A percentile compares a stretch with the other conserved stretches of the same genome.
phyloP scores from a whole-genome alignment of 2,329 filamentous ascomycete species.

The Penicillium sp. region DNA sequence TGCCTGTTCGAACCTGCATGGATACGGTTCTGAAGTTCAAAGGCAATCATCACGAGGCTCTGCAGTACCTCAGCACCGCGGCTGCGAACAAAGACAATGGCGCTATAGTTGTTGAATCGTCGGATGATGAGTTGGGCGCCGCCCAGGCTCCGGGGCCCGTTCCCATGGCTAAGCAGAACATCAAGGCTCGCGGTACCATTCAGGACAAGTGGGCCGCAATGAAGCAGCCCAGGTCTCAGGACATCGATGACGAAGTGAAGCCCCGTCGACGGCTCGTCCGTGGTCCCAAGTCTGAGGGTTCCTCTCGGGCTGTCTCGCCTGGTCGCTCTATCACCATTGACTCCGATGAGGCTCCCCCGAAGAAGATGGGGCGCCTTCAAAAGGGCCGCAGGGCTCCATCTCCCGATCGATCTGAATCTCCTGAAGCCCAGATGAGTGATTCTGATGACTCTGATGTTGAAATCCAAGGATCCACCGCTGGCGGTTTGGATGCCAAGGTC shows the following conservation, averaged over 20 bases:
- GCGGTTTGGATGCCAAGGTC: conserved; percentile 54
- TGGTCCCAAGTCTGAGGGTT: conserved; percentile 28
- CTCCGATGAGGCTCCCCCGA: conserved; percentile 22
- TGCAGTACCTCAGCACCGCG: conserved; percentile 44
- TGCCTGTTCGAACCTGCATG: conserved; percentile 47
- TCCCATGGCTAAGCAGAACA: conserved; percentile 47
- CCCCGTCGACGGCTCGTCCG: conserved; percentile 40
- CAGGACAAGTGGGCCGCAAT: conserved; percentile 56
- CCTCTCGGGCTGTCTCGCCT: conserved; percentile 28
- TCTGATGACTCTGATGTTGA: conserved; percentile 47
- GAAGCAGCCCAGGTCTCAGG: conserved; percentile 30
- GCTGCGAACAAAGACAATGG: conserved; percentile 6
- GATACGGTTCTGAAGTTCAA: conserved; percentile 50
- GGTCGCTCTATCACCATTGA: conserved; percentile 15
- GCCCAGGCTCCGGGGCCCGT: conserved; percentile 16
- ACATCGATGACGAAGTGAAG: conserved; percentile 27
- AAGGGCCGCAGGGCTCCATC: conserved; percentile 46
- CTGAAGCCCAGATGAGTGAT: conserved; percentile 39
- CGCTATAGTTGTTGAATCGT: conserved; percentile 26
- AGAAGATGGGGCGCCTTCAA: conserved; percentile 43
- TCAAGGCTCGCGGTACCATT: conserved; percentile 55
- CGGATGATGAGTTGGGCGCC: conserved; percentile 41
- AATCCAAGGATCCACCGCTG: conserved; percentile 39
- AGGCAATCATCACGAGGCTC: conserved; percentile 55
- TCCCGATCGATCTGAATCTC: conserved; percentile 32